Percentiles rank a stretch among this genome's conserved stretches.
Evolutionary conservation across 2,329 filamentous ascomycete species (phyloP).

Genomic region (Hypoxylon sp.): DNA sequence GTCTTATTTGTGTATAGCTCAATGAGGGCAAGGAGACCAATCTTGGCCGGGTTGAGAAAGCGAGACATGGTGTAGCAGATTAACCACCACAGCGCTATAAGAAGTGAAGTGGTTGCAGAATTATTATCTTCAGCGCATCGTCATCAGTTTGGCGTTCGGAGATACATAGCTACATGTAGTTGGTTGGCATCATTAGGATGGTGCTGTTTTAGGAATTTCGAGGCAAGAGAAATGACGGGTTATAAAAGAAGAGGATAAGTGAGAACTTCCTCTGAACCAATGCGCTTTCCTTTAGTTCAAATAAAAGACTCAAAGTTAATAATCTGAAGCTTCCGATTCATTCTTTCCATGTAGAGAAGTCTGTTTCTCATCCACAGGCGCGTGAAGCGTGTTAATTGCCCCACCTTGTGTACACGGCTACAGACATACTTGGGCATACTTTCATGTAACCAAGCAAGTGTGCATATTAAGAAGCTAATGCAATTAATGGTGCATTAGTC

Average conservation of each 20-base stretch:
- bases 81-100: background rate
- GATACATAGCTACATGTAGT: conserved; percentile 21
- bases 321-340: conserved; percentile 1
- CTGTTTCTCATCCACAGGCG: conserved; percentile 25
- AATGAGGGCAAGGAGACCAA: conserved; percentile 84
- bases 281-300: conserved; percentile 17
- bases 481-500: background rate
- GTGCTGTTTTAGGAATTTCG: background rate
- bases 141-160: conserved; percentile 13
- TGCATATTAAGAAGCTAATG: background rate
- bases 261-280: background rate
- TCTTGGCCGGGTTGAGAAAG: conserved; percentile 89
- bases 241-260: background rate
- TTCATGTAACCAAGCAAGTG: background rate
- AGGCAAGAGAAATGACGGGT: background rate
- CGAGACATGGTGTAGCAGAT: conserved; percentile 72
- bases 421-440: background rate
- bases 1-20: conserved; percentile 83
- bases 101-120: background rate
- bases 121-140: conserved; percentile 16
- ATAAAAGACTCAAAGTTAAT: background rate
- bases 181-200: conserved; percentile 12
- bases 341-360: conserved; percentile 19
- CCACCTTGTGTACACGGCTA: conserved; percentile 2
- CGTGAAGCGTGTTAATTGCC: conserved; percentile 15